phyloP scores from a whole-genome alignment of 805 yeast species.

The Candida rishiriensis region DNA sequence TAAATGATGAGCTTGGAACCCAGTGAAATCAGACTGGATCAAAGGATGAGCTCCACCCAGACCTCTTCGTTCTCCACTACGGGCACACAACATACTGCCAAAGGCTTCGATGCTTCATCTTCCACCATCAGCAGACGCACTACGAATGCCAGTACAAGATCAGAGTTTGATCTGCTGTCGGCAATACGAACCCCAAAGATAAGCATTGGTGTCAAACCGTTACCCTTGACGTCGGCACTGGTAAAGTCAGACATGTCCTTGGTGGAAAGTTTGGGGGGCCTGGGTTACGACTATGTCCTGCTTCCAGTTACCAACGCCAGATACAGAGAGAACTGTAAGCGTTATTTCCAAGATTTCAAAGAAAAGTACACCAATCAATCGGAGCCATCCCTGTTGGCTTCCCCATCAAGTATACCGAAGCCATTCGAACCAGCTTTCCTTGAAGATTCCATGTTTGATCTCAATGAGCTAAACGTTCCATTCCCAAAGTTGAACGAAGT shows the following conservation, averaged over 20 bases:
- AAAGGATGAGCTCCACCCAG: not conserved
- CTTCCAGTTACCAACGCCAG: constrained; percentile 50
- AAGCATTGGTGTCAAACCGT: constrained; percentile 44
- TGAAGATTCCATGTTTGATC: constrained; percentile 3
- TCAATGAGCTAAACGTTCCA: constrained; percentile 32
- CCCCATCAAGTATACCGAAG: no score
- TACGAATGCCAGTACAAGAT: not conserved
- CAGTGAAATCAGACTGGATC: not conserved
- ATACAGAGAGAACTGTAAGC: constrained; percentile 41
- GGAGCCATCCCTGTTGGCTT: no score
- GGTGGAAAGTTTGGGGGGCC: constrained; percentile 20
- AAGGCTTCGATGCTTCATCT: not conserved
- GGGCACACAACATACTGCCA: not conserved
- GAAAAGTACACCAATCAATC: constrained; percentile 1
- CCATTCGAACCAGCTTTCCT: constrained; percentile 1
- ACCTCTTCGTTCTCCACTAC: no score
- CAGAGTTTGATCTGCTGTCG: constrained; percentile 2
- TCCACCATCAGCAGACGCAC: not conserved
- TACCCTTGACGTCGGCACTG: constrained; percentile 27
- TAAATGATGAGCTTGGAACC: not conserved
- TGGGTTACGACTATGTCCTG: constrained; percentile 50
- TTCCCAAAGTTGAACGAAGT: constrained; percentile 39
- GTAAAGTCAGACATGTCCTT: constrained; percentile 27
- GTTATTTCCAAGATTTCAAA: constrained; percentile 33
- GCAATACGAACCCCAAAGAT: constrained; percentile 7